Base-by-base conservation (phyloP, 768 basidiomycete genomes). In the Amylocystis lapponica region DNA sequence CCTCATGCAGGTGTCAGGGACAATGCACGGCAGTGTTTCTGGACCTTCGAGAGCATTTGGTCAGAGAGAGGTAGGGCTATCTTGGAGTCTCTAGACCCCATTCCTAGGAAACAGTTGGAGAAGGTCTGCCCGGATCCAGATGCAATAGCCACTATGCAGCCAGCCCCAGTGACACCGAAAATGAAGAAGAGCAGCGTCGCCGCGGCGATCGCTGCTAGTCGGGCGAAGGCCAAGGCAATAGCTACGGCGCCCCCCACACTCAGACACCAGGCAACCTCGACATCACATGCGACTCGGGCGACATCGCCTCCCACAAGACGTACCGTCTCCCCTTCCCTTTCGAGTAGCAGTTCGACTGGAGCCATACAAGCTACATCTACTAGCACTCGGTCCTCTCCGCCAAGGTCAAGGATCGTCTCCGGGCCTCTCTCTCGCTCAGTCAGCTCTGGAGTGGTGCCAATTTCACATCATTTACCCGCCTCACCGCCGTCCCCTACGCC, bases 201-300 rank as follows among this genome's bases (percentile, higher is more conserved):
- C 30, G 87, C 91, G 8, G 80, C 88, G 19, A 87, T 94, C 54
- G 92, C 92, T 30, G 90, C 92, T 17, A 93, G 86, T 58, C 76
- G 91, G 19, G 88, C 85, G 13, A 94, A 89, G 59, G 87, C 88
- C 13, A 90, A 82, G 55, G 83, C 78, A 17, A 88, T 88, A 47
- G 86, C 89, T 2, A 81, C 73, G 25, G 85, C 87, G 8, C 89
- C 89, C 16, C 89, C 89, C 3, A 76, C 76, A 39, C 69, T 88
- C 37, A 75, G 83, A 40, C 89, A 91, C 60, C 86, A 89, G 59
- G 86, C 87, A 5, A 90, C 86, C 8, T 86, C 87, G 37, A 68
- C 75, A 13, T 70, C 86, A 26, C 77, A 85, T 52, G 69, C 74
- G 7, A 66, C 72, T 34, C 66, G 69, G 14, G 58, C 68, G 14